These are phyloP conservation scores for Hymenoscyphus repandus DNA, from an alignment of 2,329 filamentous ascomycete genomes.

Conservation along the genomic window DNA sequence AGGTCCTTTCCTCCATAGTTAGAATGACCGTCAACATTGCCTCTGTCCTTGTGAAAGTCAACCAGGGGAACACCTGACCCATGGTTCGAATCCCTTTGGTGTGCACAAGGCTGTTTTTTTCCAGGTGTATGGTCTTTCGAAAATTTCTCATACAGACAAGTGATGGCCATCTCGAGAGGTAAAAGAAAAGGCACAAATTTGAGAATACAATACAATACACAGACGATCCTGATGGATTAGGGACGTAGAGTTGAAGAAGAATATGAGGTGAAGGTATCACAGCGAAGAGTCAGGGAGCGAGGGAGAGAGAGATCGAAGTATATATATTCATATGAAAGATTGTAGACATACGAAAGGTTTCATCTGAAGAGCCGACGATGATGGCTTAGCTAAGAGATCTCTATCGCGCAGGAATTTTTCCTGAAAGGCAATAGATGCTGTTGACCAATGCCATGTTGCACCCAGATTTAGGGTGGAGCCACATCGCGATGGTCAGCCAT, in stretches of 20 bases:
- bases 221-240: not conserved
- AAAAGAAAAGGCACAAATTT: not conserved
- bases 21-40: not conserved
- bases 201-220: not conserved
- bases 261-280: not conserved
- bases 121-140: constrained; percentile 11
- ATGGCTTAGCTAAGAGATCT: too few species aligned
- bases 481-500: too few species aligned
- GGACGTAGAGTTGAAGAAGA: not conserved
- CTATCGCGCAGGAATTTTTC: too few species aligned
- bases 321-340: too few species aligned
- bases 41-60: not conserved
- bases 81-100: constrained; percentile 7
- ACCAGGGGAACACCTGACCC: constrained; percentile 3
- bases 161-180: not conserved
- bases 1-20: not conserved
- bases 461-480: too few species aligned
- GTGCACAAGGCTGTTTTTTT: constrained; percentile 9
- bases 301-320: too few species aligned
- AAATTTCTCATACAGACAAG: constrained; percentile 13
- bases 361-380: too few species aligned
- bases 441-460: too few species aligned
- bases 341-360: too few species aligned
- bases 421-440: too few species aligned
- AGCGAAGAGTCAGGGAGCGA: too few species aligned